A percentile compares a stretch with the other conserved stretches of the same genome.
These are phyloP conservation scores for Vitis hybrid DNA, from an alignment of 177 flowering plant genomes.

Conservation along the genomic window DNA sequence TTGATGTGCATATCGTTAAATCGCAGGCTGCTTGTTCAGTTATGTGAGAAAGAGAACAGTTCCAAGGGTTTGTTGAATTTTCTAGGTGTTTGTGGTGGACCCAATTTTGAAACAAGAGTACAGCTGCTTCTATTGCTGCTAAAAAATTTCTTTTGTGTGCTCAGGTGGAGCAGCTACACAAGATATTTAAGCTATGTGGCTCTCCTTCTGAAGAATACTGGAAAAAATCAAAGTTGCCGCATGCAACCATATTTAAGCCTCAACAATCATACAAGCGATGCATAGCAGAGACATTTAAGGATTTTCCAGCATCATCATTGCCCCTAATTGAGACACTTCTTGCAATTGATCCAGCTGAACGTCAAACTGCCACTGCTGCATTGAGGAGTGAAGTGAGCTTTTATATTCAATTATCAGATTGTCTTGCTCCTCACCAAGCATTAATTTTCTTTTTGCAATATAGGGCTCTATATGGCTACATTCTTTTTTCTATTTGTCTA, in stretches of 20 bases:
- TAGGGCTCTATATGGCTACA: too few species aligned
- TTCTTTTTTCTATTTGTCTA: too few species aligned
- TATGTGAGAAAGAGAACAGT: too few species aligned
- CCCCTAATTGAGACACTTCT: slow-evolving; percentile 82
- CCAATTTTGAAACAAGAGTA: too few species aligned
- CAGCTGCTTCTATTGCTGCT: slow-evolving; percentile 6
- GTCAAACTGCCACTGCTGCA: slow-evolving; percentile 77
- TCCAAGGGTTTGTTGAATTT: too few species aligned
- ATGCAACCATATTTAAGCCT: slow-evolving; percentile 83
- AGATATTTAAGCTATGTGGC: slow-evolving; percentile 86
- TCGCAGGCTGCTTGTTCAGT: too few species aligned
- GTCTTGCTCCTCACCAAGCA: background rate
- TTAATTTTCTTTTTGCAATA: background rate
- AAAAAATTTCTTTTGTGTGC: slow-evolving; percentile 3
- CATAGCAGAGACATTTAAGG: slow-evolving; percentile 66
- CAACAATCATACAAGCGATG: slow-evolving; percentile 74
- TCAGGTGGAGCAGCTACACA: slow-evolving; percentile 87
- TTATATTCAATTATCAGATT: background rate
- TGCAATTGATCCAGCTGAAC: slow-evolving; percentile 79
- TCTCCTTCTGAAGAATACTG: slow-evolving; percentile 87
- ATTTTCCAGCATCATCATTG: slow-evolving; percentile 71
- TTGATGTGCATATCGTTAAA: too few species aligned
- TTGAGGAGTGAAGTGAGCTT: slow-evolving; percentile 65
- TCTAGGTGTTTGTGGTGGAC: too few species aligned
- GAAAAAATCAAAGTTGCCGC: slow-evolving; percentile 82